Evolutionary conservation across 371 early-diverging fungal genomes (phyloP).

Genomic region (Rhizopus microsporus): DNA sequence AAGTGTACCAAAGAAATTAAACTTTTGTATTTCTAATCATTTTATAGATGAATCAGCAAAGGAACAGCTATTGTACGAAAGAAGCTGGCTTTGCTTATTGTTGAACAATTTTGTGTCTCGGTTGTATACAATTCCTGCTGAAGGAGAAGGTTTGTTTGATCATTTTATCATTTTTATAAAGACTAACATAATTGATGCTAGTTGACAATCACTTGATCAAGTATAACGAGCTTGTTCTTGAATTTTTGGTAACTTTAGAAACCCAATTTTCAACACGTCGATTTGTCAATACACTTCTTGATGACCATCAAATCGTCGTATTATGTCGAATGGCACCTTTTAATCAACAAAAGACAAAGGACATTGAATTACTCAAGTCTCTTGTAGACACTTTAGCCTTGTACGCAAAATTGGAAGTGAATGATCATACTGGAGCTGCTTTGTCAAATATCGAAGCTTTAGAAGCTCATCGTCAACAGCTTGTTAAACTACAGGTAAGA

Average conservation of each 20-base stretch:
- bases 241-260: constrained; percentile 83
- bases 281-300: constrained; percentile 77
- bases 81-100: constrained; percentile 59
- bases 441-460: constrained; percentile 69
- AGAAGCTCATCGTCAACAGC: constrained; percentile 56
- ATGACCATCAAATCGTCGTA: constrained; percentile 78
- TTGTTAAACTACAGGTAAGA: constrained; percentile 70
- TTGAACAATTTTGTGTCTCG: constrained; percentile 57
- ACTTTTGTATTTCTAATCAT: constrained; percentile 11
- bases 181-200: constrained; percentile 8
- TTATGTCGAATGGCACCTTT: constrained; percentile 61
- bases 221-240: constrained; percentile 77
- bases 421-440: constrained; percentile 79
- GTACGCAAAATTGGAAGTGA: constrained; percentile 79
- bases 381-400: constrained; percentile 66
- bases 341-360: constrained; percentile 43
- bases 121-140: constrained; percentile 56
- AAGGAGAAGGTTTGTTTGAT: constrained; percentile 42
- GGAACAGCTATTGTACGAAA: constrained; percentile 53
- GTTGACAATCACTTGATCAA: constrained; percentile 49
- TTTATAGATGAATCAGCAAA: constrained; percentile 48
- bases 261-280: constrained; percentile 91
- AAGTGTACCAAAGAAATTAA: constrained; percentile 5
- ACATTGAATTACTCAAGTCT: constrained; percentile 56
- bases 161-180: not conserved